Conservation (phyloP, 2,329 filamentous ascomycete genomes). For the Fusarium sp. region DNA sequence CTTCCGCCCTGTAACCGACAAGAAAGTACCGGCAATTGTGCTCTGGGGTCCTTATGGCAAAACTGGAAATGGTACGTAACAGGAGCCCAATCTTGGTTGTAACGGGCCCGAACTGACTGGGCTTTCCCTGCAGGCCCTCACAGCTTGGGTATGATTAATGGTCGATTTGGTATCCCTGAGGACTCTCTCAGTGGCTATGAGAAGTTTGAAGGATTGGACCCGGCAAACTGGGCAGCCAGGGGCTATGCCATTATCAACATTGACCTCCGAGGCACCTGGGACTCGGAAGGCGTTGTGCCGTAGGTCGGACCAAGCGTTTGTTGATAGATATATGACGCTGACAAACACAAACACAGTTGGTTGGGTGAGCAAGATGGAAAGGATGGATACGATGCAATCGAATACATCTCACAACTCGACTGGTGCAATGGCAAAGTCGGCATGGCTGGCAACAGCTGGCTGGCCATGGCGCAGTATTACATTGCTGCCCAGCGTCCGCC, state of each 20-base stretch:
- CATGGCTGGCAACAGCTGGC: constrained; percentile 48
- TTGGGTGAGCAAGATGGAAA: constrained; percentile 33
- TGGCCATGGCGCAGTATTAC: constrained; percentile 43
- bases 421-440: constrained; percentile 50
- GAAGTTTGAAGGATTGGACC: constrained; percentile 31
- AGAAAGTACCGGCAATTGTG: constrained; percentile 1
- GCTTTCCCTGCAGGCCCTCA: not conserved
- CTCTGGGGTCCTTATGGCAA: constrained; percentile 17
- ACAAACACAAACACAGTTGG: constrained; percentile 19
- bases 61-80: constrained; percentile 6
- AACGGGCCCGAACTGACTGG: not conserved
- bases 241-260: constrained; percentile 25
- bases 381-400: constrained; percentile 40
- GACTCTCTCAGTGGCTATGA: constrained; percentile 14
- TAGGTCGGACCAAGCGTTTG: not conserved
- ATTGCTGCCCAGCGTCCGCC: constrained; percentile 31
- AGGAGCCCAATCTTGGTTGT: no score
- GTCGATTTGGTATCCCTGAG: constrained; percentile 9
- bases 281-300: constrained; percentile 14
- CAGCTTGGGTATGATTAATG: constrained; percentile 6
- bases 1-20: not conserved
- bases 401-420: constrained; percentile 44
- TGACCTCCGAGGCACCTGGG: constrained; percentile 11
- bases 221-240: constrained; percentile 25
- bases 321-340: not conserved